Evolutionary conservation across 225 moss, liverwort and hornwort genomes (phyloP).

Genomic region (Climacium dendroides): DNA sequence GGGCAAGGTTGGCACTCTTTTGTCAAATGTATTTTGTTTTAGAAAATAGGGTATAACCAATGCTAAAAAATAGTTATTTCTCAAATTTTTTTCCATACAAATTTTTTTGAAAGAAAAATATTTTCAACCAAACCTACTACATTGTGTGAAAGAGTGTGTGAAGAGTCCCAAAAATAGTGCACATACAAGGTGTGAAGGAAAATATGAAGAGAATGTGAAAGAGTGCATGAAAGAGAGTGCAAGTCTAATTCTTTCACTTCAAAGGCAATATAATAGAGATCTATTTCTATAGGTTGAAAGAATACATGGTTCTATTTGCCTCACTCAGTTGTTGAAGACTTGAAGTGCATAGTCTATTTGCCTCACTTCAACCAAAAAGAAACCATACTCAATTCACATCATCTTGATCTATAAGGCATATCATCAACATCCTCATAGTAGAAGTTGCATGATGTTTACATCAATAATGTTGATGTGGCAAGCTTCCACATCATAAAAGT

Average conservation of each 20-base stretch:
- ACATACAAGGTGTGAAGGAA: neutral
- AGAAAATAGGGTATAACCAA: accelerated
- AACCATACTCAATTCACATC: accelerated
- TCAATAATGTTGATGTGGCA: accelerated
- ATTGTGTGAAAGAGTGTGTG: accelerated
- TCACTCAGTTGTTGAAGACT: too few relatives aligned
- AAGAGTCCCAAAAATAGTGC: accelerated
- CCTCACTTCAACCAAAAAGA: neutral
- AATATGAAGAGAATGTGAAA: accelerated
- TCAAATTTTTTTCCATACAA: neutral
- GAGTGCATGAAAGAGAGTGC: accelerated
- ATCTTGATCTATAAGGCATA: accelerated
- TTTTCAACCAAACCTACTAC: accelerated
- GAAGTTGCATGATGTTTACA: neutral
- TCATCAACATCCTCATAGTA: accelerated
- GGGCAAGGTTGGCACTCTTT: accelerated
- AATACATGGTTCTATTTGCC: accelerated
- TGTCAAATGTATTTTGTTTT: neutral
- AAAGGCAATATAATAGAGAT: neutral
- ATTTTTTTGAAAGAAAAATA: neutral
- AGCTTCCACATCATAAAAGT: neutral
- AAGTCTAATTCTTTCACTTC: neutral
- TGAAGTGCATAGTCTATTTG: too few relatives aligned
- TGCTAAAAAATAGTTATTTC: neutral
- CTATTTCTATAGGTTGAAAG: neutral